Evolutionary conservation across 2,329 filamentous ascomycete species (phyloP), one percentile per base, ranked within the genome.

Genomic region (Tolypocladium nubicola): DNA sequence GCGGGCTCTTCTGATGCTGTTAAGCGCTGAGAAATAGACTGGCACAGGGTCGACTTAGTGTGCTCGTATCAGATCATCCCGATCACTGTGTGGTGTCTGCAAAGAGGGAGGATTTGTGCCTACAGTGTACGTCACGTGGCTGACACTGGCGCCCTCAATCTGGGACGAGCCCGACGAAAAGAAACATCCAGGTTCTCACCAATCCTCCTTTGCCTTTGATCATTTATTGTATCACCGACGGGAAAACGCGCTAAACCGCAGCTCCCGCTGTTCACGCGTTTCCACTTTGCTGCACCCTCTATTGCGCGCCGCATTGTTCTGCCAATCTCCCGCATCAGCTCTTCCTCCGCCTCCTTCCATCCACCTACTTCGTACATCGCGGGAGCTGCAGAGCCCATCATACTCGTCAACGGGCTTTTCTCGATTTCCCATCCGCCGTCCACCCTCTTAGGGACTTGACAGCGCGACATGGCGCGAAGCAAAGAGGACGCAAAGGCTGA

Each of bases 381-480:
- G 26, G 30, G 30, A 13, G 19, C 30, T n/a, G 30, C 16, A n/a
- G 47, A 50, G 13, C 14, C 26, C 26, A 21, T 19, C 30, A 10
- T 6, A 19, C 19, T 9, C 9, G 47, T 14, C 30, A 19, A 35
- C 30, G 19, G 26, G 9, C 13, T 10, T 41, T 9, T 16, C n/a
- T n/a, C 35, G 10, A 8, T 35, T n/a, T 26, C n/a, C 26, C 30
- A 37, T 9, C 8, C 37, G 40, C 16, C 52, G 14, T 16, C 11
- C 19, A 8, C 41, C 53, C 57, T 38, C 57, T 26, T 37, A 39
- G 16, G 38, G 13, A 50, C 37, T 5, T 3, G 47, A 39, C 21
- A 30, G 23, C 38, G 23, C 39, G 39, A 50, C 56, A 70, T 70
- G 68, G 68, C 68, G 56, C 68, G 68, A 54, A 71, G 69, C 53